Evolutionary conservation across 2,329 filamentous ascomycete species (phyloP), one percentile per base, ranked within the genome.

Genomic region (Fusarium siculi): DNA sequence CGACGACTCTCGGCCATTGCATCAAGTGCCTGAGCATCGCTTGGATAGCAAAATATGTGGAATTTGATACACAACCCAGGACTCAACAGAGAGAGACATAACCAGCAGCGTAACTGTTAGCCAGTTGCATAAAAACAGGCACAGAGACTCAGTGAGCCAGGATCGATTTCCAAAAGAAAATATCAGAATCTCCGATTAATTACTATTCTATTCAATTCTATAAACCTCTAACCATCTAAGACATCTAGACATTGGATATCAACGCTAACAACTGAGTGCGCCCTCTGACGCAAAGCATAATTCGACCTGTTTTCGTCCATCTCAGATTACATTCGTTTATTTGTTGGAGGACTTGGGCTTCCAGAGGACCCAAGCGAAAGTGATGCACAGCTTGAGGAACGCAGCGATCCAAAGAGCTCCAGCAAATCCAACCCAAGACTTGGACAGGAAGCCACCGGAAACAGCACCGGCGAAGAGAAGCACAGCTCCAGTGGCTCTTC

Each of bases 321-420:
- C 6, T 11, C 9, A 3, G 8, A 25, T 11, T 21, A 3, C 37
- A 10, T 12, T 9, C 8, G 5, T 19, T 23, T 36, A 67, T 14
- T 60, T 16, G 14, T 23, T 65, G 7, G 23, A 25, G 21, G 57
- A 53, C 64, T 74, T 78, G 16, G 76, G 72, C 63, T 74, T 77
- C 76, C 76, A 78, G 11, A 78, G 23, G 10, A 59, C 36, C 76
- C 76, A 78, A 1, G 76, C 68, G 28, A 73, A 47, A 1, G 56
- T 65, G 3, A 78, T 76, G n/a, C 68, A 63, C 28, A 71, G 5
- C 67, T 78, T 78, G 10, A 78, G 57, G 30, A 78, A 78, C 11
- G 76, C 63, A 2, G 76, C 76, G 36, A 78, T 78, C 76, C 76
- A 78, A 3, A 78, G 70, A n/a, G 76, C 66, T 7, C 76, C 76